A percentile compares a stretch with the other conserved stretches of the same genome.
Conservation (phyloP, 2,329 filamentous ascomycete genomes). For the Penicillium hesseltinei region DNA sequence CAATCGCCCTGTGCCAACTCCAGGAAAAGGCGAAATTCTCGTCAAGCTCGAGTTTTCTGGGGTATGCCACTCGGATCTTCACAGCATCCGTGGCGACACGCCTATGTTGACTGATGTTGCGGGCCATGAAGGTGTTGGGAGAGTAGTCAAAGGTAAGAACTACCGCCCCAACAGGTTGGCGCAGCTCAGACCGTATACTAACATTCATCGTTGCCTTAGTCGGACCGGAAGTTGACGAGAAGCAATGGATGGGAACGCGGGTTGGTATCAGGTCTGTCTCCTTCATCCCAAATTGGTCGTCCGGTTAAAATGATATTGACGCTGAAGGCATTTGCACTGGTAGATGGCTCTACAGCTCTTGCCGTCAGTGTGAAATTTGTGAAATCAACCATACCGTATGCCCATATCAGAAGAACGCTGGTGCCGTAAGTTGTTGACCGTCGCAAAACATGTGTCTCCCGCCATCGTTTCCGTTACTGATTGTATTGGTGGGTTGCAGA, state of each 20-base stretch:
- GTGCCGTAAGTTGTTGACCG: slow-evolving; percentile 28
- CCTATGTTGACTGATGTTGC: slow-evolving; percentile 47
- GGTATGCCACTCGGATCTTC: slow-evolving; percentile 50
- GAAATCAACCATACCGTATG: slow-evolving; percentile 40
- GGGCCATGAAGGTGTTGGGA: slow-evolving; percentile 49
- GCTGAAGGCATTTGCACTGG: background rate
- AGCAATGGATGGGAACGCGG: slow-evolving; percentile 31
- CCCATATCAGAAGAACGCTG: slow-evolving; percentile 40
- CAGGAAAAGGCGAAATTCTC: slow-evolving; percentile 43
- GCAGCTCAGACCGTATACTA: background rate
- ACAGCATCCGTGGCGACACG: slow-evolving; percentile 45
- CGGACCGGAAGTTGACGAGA: slow-evolving; percentile 26
- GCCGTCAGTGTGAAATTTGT: slow-evolving; percentile 40
- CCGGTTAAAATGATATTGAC: background rate
- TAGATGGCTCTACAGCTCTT: slow-evolving; percentile 42
- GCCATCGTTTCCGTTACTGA: background rate
- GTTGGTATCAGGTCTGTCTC: slow-evolving; percentile 34
- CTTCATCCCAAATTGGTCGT: background rate
- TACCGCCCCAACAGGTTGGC: background rate
- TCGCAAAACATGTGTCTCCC: background rate
- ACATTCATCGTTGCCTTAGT: slow-evolving; percentile 16
- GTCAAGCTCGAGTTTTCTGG: slow-evolving; percentile 50
- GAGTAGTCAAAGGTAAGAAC: slow-evolving; percentile 36
- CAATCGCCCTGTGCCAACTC: slow-evolving; percentile 36
- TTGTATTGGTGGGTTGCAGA: slow-evolving; percentile 19